A percentile compares a stretch with the other conserved stretches of the same genome.
Evolutionary conservation across 495 filamentous ascomycete species (phyloP).

Genomic region (Penicillium cataractarum): DNA sequence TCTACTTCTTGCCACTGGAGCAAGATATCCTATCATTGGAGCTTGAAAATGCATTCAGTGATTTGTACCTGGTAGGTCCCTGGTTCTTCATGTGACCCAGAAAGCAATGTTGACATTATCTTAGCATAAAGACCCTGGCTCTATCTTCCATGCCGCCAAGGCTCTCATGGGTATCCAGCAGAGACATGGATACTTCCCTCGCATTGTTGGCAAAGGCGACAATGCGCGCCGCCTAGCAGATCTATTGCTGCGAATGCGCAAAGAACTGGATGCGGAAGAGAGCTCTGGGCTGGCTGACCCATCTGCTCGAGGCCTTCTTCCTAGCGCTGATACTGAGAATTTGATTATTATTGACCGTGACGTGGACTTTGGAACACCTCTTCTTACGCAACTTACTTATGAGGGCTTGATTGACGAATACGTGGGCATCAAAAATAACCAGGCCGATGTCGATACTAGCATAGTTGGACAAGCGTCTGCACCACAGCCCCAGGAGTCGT

Average conservation of each 20-base stretch:
- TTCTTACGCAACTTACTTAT: constrained; percentile 96
- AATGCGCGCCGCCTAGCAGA: constrained; percentile 88
- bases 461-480: constrained; percentile 76
- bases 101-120: neutral
- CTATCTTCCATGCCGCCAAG: constrained; percentile 81
- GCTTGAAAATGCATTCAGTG: constrained; percentile 80
- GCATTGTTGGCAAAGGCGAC: constrained; percentile 95
- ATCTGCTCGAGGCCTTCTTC: constrained; percentile 69
- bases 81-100: neutral
- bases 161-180: constrained; percentile 96
- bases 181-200: constrained; percentile 89
- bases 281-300: constrained; percentile 59
- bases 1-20: constrained; percentile 90
- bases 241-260: constrained; percentile 88
- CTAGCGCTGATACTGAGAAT: constrained; percentile 84
- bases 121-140: constrained; percentile 85
- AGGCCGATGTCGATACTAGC: constrained; percentile 90
- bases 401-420: constrained; percentile 95
- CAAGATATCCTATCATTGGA: constrained; percentile 90
- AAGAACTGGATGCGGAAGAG: constrained; percentile 82
- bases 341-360: constrained; percentile 95
- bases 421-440: constrained; percentile 84
- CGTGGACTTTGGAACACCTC: constrained; percentile 85
- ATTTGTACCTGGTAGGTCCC: constrained; percentile 74
- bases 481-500: constrained; percentile 54